Percentiles rank a stretch among this genome's conserved stretches.
These are phyloP conservation scores for Candida sp. DNA, from an alignment of 1,139 yeast species.

Conservation along the genomic window DNA sequence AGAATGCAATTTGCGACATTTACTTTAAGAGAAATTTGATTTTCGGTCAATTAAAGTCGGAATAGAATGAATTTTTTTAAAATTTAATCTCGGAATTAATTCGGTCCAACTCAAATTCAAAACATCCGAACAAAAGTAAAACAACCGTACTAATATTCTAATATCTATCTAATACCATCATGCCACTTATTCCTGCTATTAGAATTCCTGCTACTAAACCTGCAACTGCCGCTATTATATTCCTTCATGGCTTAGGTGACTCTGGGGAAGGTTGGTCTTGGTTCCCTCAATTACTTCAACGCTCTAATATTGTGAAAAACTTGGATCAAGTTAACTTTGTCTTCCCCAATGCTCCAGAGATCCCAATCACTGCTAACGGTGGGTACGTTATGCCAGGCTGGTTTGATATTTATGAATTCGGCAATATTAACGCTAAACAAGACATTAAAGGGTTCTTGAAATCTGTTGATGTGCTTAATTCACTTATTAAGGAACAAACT, in stretches of 20 bases:
- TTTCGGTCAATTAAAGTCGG: no score
- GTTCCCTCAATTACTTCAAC: constrained; percentile 51
- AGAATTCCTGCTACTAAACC: constrained; percentile 20
- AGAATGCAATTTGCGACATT: no score
- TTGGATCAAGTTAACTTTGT: constrained; percentile 68
- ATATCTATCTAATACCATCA: neutral
- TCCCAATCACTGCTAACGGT: constrained; percentile 65
- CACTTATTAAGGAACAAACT: constrained; percentile 60
- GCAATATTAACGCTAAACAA: constrained; percentile 42
- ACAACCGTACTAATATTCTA: no score
- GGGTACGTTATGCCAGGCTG: constrained; percentile 78
- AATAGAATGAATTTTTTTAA: no score
- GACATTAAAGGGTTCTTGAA: constrained; percentile 66
- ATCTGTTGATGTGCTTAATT: constrained; percentile 51
- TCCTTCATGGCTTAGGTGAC: constrained; percentile 92
- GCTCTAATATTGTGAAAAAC: constrained; percentile 39
- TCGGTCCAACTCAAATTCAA: no score
- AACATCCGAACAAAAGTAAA: no score
- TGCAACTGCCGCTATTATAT: constrained; percentile 60
- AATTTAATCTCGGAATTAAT: no score
- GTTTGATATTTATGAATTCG: constrained; percentile 75
- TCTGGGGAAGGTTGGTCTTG: constrained; percentile 88
- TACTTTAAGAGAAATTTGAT: no score
- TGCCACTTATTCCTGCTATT: constrained; percentile 14
- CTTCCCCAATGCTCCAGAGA: constrained; percentile 84